Percentiles rank a stretch among this genome's conserved stretches.
phyloP scores from a whole-genome alignment of 2,329 filamentous ascomycete genomes.

The Colletotrichum viniferum region DNA sequence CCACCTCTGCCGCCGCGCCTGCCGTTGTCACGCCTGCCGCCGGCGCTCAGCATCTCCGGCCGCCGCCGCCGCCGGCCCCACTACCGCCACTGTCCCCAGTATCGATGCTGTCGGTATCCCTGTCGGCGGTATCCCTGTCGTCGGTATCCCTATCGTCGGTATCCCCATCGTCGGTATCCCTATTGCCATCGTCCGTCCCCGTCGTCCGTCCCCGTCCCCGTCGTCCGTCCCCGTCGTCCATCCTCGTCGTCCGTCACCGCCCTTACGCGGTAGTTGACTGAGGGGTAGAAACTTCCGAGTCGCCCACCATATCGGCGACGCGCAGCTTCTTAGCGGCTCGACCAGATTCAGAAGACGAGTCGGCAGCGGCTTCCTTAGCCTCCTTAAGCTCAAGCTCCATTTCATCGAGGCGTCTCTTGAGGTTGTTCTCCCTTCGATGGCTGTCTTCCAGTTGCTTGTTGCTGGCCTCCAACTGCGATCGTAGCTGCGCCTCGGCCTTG shows the following conservation, averaged over 20 bases:
- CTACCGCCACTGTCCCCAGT: not conserved
- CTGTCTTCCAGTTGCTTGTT: conserved; percentile 72
- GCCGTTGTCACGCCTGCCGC: not conserved
- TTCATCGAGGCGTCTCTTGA: conserved; percentile 84
- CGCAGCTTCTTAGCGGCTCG: conserved; percentile 19
- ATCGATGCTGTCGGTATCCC: not conserved
- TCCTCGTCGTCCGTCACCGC: not conserved
- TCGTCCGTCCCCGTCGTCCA: not conserved
- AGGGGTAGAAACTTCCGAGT: conserved; percentile 18
- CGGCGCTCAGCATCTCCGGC: no score
- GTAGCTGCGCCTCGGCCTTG: conserved; percentile 61
- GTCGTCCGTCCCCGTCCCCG: not conserved
- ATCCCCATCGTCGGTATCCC: not conserved
- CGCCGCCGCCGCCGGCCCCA: not conserved
- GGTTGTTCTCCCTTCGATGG: conserved; percentile 77
- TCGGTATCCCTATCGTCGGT: not conserved
- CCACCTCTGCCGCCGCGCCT: not conserved
- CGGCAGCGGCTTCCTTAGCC: conserved; percentile 8
- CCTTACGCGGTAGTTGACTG: conserved; percentile 8
- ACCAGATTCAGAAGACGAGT: conserved; percentile 7
- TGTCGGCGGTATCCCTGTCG: not conserved
- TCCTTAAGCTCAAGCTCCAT: conserved; percentile 65
- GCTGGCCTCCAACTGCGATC: conserved; percentile 57
- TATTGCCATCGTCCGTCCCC: not conserved
- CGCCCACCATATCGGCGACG: not conserved